A percentile compares a stretch with the other conserved stretches of the same genome.
phyloP scores from a whole-genome alignment of 2,329 filamentous ascomycete species.

The Aureobasidium pullulans region DNA sequence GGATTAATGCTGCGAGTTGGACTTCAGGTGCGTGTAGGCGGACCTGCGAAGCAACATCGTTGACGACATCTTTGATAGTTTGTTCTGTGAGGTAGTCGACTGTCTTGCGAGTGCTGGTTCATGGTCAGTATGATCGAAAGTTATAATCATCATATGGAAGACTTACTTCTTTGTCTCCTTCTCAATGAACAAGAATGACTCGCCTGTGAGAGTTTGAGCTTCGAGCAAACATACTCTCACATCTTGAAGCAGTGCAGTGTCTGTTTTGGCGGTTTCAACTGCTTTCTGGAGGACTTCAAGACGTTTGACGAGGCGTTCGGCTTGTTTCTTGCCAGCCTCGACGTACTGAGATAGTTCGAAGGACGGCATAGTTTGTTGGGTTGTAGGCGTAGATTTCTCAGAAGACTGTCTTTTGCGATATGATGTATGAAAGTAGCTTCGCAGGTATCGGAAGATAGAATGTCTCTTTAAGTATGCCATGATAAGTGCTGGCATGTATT shows the following conservation, averaged over 20 bases:
- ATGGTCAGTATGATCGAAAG: too few species aligned
- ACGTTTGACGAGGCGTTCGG: neutral
- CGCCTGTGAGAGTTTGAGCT: neutral
- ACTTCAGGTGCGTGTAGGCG: neutral
- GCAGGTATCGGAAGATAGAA: too few species aligned
- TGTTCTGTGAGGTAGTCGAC: neutral
- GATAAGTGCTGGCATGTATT: too few species aligned
- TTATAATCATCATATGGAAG: too few species aligned
- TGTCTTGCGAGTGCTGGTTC: neutral
- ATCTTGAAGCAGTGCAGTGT: neutral
- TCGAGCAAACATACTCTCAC: neutral
- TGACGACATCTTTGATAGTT: neutral
- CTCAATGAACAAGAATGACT: neutral
- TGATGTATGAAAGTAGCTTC: too few species aligned
- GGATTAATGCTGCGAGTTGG: neutral
- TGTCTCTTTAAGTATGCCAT: too few species aligned
- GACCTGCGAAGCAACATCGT: neutral
- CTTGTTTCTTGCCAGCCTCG: neutral
- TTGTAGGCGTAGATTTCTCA: neutral
- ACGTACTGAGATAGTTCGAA: neutral
- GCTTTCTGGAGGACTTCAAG: neutral
- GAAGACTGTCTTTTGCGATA: neutral
- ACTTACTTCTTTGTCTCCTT: neutral
- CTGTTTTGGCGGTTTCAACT: neutral
- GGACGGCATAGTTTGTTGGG: neutral